These are phyloP conservation scores for Alternaria hordeiaustralica DNA, from an alignment of 2,329 filamentous ascomycete genomes.

Conservation along the genomic window DNA sequence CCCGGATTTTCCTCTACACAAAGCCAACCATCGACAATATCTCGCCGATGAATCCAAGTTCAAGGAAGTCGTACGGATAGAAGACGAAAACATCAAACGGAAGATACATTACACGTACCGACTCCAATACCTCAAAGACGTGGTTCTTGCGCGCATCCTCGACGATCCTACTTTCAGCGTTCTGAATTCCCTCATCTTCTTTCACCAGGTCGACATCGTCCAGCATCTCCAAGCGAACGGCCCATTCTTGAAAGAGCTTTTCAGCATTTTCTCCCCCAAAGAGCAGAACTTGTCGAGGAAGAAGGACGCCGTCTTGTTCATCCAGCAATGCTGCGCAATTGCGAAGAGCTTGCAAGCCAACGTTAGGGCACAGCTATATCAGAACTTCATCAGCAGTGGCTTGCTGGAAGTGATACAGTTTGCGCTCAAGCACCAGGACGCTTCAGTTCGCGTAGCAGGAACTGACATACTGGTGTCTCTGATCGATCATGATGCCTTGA, in stretches of 20 bases:
- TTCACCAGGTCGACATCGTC: conserved; percentile 98
- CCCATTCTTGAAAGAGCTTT: conserved; percentile 81
- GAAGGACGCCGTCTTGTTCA: conserved; percentile 94
- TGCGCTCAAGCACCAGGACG: conserved; percentile 83
- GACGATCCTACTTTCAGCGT: conserved; percentile 98
- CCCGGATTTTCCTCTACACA: conserved; percentile 95
- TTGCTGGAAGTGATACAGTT: conserved; percentile 90
- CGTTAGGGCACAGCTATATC: conserved; percentile 80
- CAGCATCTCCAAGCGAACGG: conserved; percentile 88
- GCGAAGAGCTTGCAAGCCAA: conserved; percentile 92
- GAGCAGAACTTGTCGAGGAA: conserved; percentile 73
- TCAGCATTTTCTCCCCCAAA: conserved; percentile 77
- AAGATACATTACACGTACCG: conserved; percentile 98
- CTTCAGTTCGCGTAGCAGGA: conserved; percentile 85
- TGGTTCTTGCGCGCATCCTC: conserved; percentile 93
- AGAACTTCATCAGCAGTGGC: conserved; percentile 87
- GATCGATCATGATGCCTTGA: conserved; percentile 92
- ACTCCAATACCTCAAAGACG: conserved; percentile 95
- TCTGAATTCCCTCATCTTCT: conserved; percentile 97
- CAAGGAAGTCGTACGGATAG: conserved; percentile 94
- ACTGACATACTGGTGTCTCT: conserved; percentile 93
- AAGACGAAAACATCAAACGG: conserved; percentile 77
- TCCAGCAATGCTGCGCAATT: conserved; percentile 93
- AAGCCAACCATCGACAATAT: conserved; percentile 95
- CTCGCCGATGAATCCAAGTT: conserved; percentile 86